Percentiles rank a stretch among this genome's conserved stretches.
phyloP scores from a whole-genome alignment of 2,329 filamentous ascomycete species.

The Penicillium sp. region DNA sequence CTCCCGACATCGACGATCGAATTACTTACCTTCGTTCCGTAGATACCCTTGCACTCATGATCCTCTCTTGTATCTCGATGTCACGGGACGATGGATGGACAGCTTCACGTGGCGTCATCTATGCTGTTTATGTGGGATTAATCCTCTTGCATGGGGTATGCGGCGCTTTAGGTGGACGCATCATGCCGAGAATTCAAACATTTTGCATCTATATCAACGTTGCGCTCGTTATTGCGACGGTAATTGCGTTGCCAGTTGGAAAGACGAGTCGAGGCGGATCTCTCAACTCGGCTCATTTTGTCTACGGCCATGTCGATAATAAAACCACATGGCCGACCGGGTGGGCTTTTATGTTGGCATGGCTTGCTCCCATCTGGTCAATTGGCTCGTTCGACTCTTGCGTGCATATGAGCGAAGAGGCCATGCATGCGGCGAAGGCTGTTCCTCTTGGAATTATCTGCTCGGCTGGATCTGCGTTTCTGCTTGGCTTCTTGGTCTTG shows the following conservation, averaged over 20 bases:
- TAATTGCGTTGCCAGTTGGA: constrained; percentile 58
- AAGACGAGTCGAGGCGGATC: constrained; percentile 31
- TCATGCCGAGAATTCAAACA: constrained; percentile 61
- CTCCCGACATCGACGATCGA: not conserved
- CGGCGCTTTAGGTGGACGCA: constrained; percentile 52
- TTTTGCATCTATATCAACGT: constrained; percentile 58
- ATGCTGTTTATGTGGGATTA: constrained; percentile 56
- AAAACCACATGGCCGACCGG: constrained; percentile 58
- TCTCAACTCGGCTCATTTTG: constrained; percentile 46
- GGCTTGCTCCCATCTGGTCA: constrained; percentile 63
- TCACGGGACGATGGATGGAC: constrained; percentile 57
- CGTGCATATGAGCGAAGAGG: constrained; percentile 62
- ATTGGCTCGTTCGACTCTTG: constrained; percentile 56
- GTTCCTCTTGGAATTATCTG: constrained; percentile 57
- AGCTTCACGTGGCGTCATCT: constrained; percentile 57
- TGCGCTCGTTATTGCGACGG: constrained; percentile 55
- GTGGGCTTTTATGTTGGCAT: constrained; percentile 61
- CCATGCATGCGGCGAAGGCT: constrained; percentile 58
- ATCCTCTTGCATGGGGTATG: constrained; percentile 56
- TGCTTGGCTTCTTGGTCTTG: constrained; percentile 57
- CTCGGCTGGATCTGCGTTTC: constrained; percentile 42
- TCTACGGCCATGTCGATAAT: constrained; percentile 59
- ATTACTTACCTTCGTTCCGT: not conserved
- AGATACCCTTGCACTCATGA: constrained; percentile 34
- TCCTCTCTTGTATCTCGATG: constrained; percentile 58